These are phyloP conservation scores for Cicer bijugum DNA, from an alignment of 306 rosid genomes.

Conservation along the genomic window DNA sequence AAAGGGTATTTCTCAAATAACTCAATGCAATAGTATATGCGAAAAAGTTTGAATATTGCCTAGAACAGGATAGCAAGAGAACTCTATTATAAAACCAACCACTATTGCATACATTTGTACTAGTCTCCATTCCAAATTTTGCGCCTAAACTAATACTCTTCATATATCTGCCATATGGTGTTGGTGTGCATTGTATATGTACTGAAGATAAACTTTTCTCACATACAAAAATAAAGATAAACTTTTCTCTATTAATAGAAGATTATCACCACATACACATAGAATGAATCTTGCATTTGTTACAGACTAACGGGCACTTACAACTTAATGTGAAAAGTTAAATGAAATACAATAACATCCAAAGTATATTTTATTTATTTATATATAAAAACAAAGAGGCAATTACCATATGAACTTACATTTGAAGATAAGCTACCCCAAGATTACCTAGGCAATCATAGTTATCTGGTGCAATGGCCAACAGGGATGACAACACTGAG, in stretches of 20 bases:
- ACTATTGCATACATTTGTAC: not conserved
- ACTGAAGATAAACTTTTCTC: slow-evolving; percentile 23
- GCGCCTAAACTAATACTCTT: slow-evolving; percentile 12
- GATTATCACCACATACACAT: not conserved
- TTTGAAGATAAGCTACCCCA: slow-evolving; percentile 90
- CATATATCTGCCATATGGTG: not conserved
- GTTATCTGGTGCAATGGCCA: slow-evolving; percentile 73
- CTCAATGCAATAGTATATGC: slow-evolving; percentile 20
- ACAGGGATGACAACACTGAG: slow-evolving; percentile 76
- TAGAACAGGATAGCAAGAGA: slow-evolving; percentile 7
- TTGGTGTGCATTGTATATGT: not conserved
- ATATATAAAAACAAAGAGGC: not conserved
- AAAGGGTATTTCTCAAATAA: slow-evolving; percentile 31
- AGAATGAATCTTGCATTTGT: slow-evolving; percentile 17
- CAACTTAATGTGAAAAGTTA: slow-evolving; percentile 5
- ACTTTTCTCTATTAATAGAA: slow-evolving; percentile 13
- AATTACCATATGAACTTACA: slow-evolving; percentile 51
- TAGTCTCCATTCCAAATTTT: slow-evolving; percentile 2
- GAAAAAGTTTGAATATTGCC: slow-evolving; percentile 2
- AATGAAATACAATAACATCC: not conserved
- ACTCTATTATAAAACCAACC: slow-evolving; percentile 15
- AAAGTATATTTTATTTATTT: not conserved
- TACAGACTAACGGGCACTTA: not conserved
- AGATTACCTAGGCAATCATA: slow-evolving; percentile 92
- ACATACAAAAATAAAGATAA: not conserved